Evolutionary conservation across 2,329 filamentous ascomycete genomes (phyloP), one percentile per base, ranked within the genome.

Genomic region (Colletotrichum spinosum): DNA sequence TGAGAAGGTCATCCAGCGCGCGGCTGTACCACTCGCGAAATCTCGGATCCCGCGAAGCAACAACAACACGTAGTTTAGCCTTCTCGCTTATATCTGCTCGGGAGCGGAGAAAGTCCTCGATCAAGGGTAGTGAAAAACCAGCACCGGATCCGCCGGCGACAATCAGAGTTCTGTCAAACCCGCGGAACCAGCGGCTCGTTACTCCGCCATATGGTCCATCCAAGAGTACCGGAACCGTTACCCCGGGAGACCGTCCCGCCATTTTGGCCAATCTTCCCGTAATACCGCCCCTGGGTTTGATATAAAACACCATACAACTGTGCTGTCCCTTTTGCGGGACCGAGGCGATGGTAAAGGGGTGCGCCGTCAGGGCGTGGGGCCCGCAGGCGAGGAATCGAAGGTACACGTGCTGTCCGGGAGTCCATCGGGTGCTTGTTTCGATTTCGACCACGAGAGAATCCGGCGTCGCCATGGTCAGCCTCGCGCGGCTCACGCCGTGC

Each of bases 181-280:
- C 72, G 0, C 72, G 69, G 12, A 81, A 71, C 50, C 79, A 78
- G 6, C 72, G 69, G 3, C 70, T 70, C 2, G 78, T 73, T 15
- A 86, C 72, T 0, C 86, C 86, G 0, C 87, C 86, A 61, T 89
- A 89, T 0, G 87, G 87, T 0, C 87, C 87, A 45, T 89, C 87
- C 1, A 89, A 67, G 1, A 87, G 71, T 0, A 89, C 83, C 0
- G 77, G 76, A 1, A 85, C 74, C 0, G 72, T 68, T 0, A 69
- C 59, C 0, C 74, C 76, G 0, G 85, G 78, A 10, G 73, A 70
- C 37, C 77, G 73, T 6, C 66, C 53, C 0, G 81, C 81, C 6
- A 79, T 59, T 0, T 72, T 76, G 4, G 79, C 78, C 2, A 88
- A 74, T 0, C 80, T 77, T 0, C 73, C 77, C 0, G 86, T 89